These are phyloP conservation scores for Colletotrichum liriopes DNA, from an alignment of 2,329 filamentous ascomycete species.

Conservation along the genomic window DNA sequence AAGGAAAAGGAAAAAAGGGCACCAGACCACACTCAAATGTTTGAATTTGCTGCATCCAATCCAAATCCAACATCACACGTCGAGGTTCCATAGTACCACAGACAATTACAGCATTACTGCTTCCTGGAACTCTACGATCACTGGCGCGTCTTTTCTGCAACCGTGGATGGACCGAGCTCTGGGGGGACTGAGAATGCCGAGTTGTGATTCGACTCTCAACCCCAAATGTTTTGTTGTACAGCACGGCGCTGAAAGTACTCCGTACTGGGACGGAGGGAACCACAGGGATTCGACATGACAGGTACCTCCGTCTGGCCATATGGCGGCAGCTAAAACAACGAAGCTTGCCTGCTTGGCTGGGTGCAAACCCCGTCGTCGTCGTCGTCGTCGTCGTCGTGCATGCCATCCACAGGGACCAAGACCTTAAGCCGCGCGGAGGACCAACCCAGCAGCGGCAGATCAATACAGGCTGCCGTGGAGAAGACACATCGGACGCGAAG, in stretches of 20 bases:
- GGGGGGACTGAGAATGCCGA: slow-evolving; percentile 1
- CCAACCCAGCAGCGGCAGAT: slow-evolving; percentile 18
- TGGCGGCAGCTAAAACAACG: neutral
- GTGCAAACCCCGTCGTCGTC: slow-evolving; percentile 7
- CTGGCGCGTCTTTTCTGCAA: slow-evolving; percentile 3
- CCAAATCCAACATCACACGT: slow-evolving; percentile 1
- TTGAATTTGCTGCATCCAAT: slow-evolving; percentile 17
- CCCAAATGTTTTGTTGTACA: neutral
- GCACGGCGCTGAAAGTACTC: neutral
- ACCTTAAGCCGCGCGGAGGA: slow-evolving; percentile 12
- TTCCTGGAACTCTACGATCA: neutral
- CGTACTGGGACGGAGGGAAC: neutral
- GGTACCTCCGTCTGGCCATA: neutral
- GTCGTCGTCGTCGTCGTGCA: slow-evolving; percentile 12
- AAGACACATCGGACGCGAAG: neutral
- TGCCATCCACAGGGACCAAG: slow-evolving; percentile 13
- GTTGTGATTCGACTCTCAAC: neutral
- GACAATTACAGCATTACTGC: slow-evolving; percentile 1
- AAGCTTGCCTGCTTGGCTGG: slow-evolving; percentile 20
- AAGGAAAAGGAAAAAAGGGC: neutral
- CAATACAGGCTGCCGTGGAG: slow-evolving; percentile 21
- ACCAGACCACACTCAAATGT: neutral
- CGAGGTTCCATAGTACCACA: slow-evolving; percentile 17
- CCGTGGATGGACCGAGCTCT: slow-evolving; percentile 5
- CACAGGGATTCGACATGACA: neutral